A percentile compares a stretch with the other conserved stretches of the same genome.
phyloP scores from a whole-genome alignment of 192 early-diverging fungal genomes.

The Funneliformis geosporum region DNA sequence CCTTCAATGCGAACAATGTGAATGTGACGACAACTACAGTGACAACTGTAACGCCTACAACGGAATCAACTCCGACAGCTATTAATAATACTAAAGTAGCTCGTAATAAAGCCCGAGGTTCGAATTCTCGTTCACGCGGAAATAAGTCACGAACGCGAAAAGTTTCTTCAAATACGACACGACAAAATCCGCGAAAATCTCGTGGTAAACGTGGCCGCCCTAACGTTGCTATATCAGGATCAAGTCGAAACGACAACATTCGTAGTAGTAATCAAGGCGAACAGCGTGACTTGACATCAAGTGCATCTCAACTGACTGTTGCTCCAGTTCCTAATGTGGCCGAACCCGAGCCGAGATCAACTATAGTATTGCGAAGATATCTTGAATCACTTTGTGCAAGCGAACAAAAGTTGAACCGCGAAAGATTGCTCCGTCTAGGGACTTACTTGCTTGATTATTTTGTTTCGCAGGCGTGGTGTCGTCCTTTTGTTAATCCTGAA shows the following conservation, averaged over 20 bases:
- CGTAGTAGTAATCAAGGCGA: background rate
- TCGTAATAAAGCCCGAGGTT: background rate
- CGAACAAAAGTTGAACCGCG: background rate
- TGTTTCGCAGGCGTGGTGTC: conserved; percentile 14
- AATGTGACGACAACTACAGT: background rate
- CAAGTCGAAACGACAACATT: background rate
- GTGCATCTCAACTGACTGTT: background rate
- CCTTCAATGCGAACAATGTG: background rate
- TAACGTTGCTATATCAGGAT: background rate
- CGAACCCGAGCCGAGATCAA: background rate
- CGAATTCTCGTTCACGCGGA: too few relatives aligned
- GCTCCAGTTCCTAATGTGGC: background rate
- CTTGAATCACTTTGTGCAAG: background rate
- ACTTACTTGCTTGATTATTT: conserved; percentile 27
- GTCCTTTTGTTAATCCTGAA: conserved; percentile 29
- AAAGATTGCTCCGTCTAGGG: conserved; percentile 22
- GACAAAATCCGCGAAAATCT: background rate
- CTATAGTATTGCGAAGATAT: background rate
- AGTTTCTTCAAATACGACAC: background rate
- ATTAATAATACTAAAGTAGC: background rate
- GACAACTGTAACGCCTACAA: background rate
- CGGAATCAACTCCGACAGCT: too few relatives aligned
- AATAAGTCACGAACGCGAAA: background rate
- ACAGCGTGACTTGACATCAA: background rate
- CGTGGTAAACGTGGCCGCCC: background rate